Base-by-base conservation (phyloP, 768 basidiomycete species). In the Pleurotus salmoneostramineus region DNA sequence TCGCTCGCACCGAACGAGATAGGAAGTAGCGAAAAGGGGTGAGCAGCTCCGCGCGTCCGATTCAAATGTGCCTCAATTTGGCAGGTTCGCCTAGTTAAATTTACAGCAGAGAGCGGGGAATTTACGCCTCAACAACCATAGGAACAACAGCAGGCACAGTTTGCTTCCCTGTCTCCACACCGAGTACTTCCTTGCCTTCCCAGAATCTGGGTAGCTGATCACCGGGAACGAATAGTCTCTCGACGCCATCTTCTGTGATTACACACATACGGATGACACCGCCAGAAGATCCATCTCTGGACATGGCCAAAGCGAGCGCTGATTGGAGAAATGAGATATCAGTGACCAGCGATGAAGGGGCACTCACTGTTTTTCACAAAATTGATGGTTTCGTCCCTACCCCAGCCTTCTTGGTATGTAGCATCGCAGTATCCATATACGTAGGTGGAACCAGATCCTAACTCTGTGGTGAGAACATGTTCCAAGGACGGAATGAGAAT, bases 371-470 rank as follows among this genome's bases (percentile, higher is more conserved):
- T 97, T 76, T 85, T 91, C 59, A 98, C 96, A 68, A 99, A 98
- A 37, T 95, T 79, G 57, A 99, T 75, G 0, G 95, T 97, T 74
- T 98, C 85, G 40, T 94, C 92, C 63, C 82, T 82, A 5, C 83
- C 85, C 95, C 93, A 96, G 12, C 91, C 93, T 32, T 98, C 95
- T 72, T 86, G 75, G 70, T 90, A 99, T 31, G 95, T 98, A n/a
- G 97, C 94, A 71, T 99, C 97, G 65, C 97, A 98, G 75, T 98
- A 98, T 54, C 96, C 97, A 68, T 98, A 99, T 8, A 98, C 94
- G 69, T 98, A 99, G 6, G 95, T 94, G 37, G 95, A 97, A 6
- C 97, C 97, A 51, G 94, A 96, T 27, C 93, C 91, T 93, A 62
- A 15, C 33, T 14, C 35, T 57, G 59, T 52, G 51, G 43, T 64